These are phyloP conservation scores for Metarhizium robertsii DNA, from an alignment of 2,329 filamentous ascomycete species.

Conservation along the genomic window DNA sequence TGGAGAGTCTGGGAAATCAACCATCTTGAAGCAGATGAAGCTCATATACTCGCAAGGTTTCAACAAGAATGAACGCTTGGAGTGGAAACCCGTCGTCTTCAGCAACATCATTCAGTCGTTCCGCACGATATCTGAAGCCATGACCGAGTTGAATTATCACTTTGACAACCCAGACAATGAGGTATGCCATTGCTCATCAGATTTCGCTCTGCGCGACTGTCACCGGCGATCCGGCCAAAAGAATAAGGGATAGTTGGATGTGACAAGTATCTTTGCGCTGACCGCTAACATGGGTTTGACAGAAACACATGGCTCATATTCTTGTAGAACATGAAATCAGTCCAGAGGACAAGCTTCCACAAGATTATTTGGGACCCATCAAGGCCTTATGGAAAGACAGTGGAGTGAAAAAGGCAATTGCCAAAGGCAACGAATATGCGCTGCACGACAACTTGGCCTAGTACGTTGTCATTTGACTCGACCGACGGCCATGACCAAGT, in stretches of 20 bases:
- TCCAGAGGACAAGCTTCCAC: conserved; percentile 70
- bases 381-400: conserved; percentile 74
- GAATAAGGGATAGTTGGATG: too few relatives aligned
- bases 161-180: conserved; percentile 74
- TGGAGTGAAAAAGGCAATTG: conserved; percentile 79
- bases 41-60: conserved; percentile 94
- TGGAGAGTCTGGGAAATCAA: conserved; percentile 86
- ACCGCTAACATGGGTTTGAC: conserved; percentile 5
- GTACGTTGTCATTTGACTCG: conserved; percentile 41
- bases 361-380: conserved; percentile 71
- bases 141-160: conserved; percentile 72
- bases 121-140: conserved; percentile 81
- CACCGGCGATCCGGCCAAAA: too few relatives aligned
- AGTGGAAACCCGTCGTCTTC: conserved; percentile 93
- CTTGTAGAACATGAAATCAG: conserved; percentile 74
- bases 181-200: conserved; percentile 40
- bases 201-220: neutral
- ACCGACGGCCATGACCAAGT: conserved; percentile 9
- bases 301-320: conserved; percentile 73
- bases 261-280: neutral
- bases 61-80: conserved; percentile 77
- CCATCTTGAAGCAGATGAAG: conserved; percentile 97
- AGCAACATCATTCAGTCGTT: conserved; percentile 90
- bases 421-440: conserved; percentile 92
- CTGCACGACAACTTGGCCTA: conserved; percentile 93